phyloP scores from a whole-genome alignment of 305 asterid genomes.

The Solanum chacoense region DNA sequence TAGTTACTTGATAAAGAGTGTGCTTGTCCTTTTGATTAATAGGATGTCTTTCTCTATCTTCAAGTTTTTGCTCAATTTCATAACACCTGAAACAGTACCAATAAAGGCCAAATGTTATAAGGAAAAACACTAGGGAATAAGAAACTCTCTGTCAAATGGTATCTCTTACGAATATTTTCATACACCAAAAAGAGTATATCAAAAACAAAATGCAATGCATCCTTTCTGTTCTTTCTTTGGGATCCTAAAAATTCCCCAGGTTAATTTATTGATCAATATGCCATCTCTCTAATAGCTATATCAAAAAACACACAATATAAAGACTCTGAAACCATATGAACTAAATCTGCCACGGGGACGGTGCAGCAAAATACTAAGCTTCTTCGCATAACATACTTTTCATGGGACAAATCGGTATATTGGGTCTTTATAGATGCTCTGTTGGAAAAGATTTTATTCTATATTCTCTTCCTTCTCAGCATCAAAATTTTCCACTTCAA shows the following conservation, averaged over 20 bases:
- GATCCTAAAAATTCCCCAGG: background rate
- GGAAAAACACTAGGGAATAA: background rate
- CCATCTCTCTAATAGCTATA: background rate
- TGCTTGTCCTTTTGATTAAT: constrained; percentile 69
- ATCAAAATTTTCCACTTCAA: background rate
- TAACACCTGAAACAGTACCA: constrained; percentile 55
- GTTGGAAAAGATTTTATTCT: background rate
- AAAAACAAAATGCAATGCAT: background rate
- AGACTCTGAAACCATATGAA: background rate
- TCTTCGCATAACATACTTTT: background rate
- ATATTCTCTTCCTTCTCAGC: background rate
- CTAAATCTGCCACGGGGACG: background rate
- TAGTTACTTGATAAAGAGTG: constrained; percentile 55
- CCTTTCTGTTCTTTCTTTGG: background rate
- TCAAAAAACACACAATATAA: background rate
- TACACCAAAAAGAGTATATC: background rate
- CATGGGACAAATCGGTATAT: background rate
- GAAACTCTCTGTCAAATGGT: background rate
- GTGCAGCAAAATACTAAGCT: background rate
- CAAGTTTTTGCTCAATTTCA: constrained; percentile 70
- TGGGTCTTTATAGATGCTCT: background rate
- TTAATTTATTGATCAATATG: background rate
- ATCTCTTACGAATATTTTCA: background rate
- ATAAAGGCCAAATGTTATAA: background rate
- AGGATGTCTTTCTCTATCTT: constrained; percentile 90